Evolutionary conservation across 2,329 filamentous ascomycete genomes (phyloP).

Genomic region (Stenocarpella maydis): DNA sequence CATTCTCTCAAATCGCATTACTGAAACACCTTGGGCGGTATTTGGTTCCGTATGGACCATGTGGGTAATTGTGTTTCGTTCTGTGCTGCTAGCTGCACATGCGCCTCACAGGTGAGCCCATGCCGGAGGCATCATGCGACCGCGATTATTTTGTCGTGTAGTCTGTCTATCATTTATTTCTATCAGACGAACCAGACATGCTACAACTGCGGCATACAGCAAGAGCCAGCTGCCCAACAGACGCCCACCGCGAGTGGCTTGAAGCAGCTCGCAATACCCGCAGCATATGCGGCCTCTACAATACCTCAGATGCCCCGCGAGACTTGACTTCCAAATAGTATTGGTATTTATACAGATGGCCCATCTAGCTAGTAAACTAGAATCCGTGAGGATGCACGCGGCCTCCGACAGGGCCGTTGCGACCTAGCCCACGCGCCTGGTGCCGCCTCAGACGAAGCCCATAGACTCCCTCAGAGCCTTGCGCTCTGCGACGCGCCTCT

Average conservation of each 20-base stretch:
- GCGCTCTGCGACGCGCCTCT: slow-evolving; percentile 81
- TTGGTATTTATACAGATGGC: slow-evolving; percentile 5
- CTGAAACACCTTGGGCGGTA: neutral
- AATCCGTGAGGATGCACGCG: neutral
- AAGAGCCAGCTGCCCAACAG: too few relatives aligned
- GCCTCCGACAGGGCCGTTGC: neutral
- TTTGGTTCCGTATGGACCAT: neutral
- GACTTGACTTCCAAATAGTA: neutral
- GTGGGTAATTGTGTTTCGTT: neutral
- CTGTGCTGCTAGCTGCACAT: neutral
- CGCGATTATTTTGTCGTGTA: too few relatives aligned
- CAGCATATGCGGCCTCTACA: neutral
- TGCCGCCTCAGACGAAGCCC: slow-evolving; percentile 24
- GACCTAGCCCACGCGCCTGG: neutral
- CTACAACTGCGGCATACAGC: neutral
- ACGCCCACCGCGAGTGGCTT: neutral
- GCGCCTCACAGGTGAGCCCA: neutral
- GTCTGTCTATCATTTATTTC: neutral
- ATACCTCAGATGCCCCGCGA: neutral
- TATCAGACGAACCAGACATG: neutral
- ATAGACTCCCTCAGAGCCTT: slow-evolving; percentile 64
- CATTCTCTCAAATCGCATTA: neutral
- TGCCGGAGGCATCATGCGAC: neutral
- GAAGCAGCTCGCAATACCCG: neutral
- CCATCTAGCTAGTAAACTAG: neutral